These are phyloP conservation scores for Boeremia lycopersici DNA, from an alignment of 2,329 filamentous ascomycete species.

Conservation along the genomic window DNA sequence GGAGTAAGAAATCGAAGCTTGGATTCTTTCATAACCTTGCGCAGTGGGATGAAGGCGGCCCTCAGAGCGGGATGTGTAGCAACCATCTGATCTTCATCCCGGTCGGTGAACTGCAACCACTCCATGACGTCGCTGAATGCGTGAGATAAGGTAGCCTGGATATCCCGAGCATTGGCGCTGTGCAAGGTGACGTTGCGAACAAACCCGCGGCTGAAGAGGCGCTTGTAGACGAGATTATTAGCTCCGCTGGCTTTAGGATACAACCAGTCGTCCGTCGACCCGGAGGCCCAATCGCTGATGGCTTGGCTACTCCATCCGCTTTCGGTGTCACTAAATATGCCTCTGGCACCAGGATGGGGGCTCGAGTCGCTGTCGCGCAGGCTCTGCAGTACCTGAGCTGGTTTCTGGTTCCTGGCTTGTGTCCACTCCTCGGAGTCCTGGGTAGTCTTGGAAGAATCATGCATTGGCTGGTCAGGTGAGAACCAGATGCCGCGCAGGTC, in stretches of 20 bases:
- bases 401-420: slow-evolving; percentile 37
- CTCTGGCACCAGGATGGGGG: slow-evolving; percentile 21
- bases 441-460: slow-evolving; percentile 43
- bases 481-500: slow-evolving; percentile 62
- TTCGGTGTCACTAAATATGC: slow-evolving; percentile 41
- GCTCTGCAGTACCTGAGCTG: slow-evolving; percentile 7
- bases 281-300: slow-evolving; percentile 57
- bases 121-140: slow-evolving; percentile 65
- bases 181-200: slow-evolving; percentile 68
- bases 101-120: slow-evolving; percentile 35
- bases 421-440: slow-evolving; percentile 57
- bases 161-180: slow-evolving; percentile 69
- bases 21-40: slow-evolving; percentile 76
- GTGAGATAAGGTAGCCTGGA: slow-evolving; percentile 66
- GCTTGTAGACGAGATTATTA: slow-evolving; percentile 67
- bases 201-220: slow-evolving; percentile 76
- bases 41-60: slow-evolving; percentile 74
- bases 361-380: slow-evolving; percentile 35
- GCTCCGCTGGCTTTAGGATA: slow-evolving; percentile 71
- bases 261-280: slow-evolving; percentile 62
- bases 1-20: slow-evolving; percentile 72
- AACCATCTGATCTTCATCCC: slow-evolving; percentile 36
- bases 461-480: slow-evolving; percentile 49
- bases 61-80: slow-evolving; percentile 61
- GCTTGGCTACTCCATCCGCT: slow-evolving; percentile 57